Base-by-base conservation (phyloP, 495 filamentous ascomycete genomes). In the Astrothelium macrocarpum region DNA sequence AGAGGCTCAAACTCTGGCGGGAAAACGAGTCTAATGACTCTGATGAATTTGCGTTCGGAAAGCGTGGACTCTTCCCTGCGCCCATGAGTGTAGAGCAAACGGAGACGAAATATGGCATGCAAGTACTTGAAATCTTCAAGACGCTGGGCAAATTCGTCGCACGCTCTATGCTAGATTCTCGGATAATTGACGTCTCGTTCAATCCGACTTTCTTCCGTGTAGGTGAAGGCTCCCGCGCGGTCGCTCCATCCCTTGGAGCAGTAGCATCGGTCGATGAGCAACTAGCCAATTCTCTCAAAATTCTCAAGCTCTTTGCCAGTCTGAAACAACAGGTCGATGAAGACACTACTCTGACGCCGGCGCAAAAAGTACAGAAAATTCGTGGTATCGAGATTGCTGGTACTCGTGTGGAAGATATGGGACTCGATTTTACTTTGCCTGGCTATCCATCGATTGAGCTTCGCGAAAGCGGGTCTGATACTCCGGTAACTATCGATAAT, bases 131-230 rank as follows among this genome's bases (percentile, higher is more conserved):
- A 61, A 78, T 95, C 32, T 99, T 95, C 80, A 95, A 88, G 75
- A 87, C 92, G 73, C 87, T 99, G 32, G 95, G 95, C 66, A 97
- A 95, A 71, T 99, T 99, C 75, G 91, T 97, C 46, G 95, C 95
- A 1, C 84, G 95, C 64, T 96, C 94, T 1, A 97, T 99, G 95
- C 84, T 99, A 53, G 95, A 99, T 74, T 97, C 92, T 0, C 83
- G 95, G 29, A 99, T 99, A 71, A 97, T 97, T 66, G 95, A 99
- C 67, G 87, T 99, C 65, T 95, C 90, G 26, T 95, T 99, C 76
- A 99, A 97, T 70, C 89, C 95, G 4, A 95, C 90, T 1, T 96
- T 97, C 78, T 99, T 99, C 87, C 88, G 94, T 32, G 90, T 96
- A 66, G 89, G 90, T 31, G 87, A 93, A 70, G 86, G 82, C 59